Conservation (phyloP, 306 rosid genomes). For the Sicyos baderoa region DNA sequence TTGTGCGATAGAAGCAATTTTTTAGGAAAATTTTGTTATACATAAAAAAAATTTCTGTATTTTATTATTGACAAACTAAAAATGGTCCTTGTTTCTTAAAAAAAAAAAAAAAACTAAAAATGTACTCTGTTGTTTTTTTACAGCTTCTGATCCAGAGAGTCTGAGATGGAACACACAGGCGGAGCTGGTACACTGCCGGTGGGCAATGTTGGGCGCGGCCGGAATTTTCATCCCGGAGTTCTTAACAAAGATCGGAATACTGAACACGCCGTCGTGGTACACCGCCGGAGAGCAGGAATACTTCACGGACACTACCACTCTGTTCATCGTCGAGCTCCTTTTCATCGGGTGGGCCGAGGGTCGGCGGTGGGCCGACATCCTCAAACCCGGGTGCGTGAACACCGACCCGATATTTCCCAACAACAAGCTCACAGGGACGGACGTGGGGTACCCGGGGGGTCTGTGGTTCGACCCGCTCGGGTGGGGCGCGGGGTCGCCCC, state of each 20-base stretch:
- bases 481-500: slow-evolving; percentile 69
- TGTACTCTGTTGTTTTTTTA: neutral
- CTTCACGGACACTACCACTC: slow-evolving; percentile 69
- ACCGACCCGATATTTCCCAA: slow-evolving; percentile 71
- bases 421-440: slow-evolving; percentile 74
- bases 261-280: slow-evolving; percentile 73
- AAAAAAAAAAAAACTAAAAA: too few relatives aligned
- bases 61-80: too few relatives aligned
- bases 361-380: slow-evolving; percentile 63
- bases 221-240: slow-evolving; percentile 74
- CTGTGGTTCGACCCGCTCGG: slow-evolving; percentile 71
- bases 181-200: slow-evolving; percentile 66
- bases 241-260: slow-evolving; percentile 54
- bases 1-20: too few relatives aligned
- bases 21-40: too few relatives aligned
- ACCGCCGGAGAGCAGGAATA: slow-evolving; percentile 55
- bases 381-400: slow-evolving; percentile 62
- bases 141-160: slow-evolving; percentile 65
- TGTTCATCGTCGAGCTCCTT: slow-evolving; percentile 49
- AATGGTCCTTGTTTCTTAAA: too few relatives aligned
- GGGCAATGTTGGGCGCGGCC: slow-evolving; percentile 78
- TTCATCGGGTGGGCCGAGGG: slow-evolving; percentile 80
- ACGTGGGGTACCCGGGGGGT: slow-evolving; percentile 68
- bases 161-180: slow-evolving; percentile 57
- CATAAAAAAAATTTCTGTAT: too few relatives aligned